Base-by-base conservation (phyloP, 2,329 filamentous ascomycete genomes). In the Fusarium acutatum region DNA sequence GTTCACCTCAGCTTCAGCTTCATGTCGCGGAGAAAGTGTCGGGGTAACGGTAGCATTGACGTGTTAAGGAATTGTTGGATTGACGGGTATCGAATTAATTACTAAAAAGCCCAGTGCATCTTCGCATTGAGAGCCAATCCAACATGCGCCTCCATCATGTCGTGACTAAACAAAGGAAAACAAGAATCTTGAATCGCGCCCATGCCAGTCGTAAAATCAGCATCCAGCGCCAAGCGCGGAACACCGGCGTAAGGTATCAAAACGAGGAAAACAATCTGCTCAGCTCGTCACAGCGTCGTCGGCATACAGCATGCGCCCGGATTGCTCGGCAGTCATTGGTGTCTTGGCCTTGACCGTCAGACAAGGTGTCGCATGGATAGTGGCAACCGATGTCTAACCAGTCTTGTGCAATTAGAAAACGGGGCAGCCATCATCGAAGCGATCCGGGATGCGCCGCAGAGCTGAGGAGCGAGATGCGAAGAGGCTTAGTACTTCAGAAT, bases 401-500 rank as follows among this genome's bases (percentile, higher is more conserved):
- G 58, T 56, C 49, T 60, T 67, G 40, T 46, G 30, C 44, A 57
- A 54, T 64, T 70, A 59, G 46, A 52, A 54, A 73, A 72, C 61
- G 72, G 72, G 72, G 64, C 66, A 53, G 40, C 38, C 64, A 41
- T 58, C 66, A 60, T 67, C 64, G 49, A 61, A 56, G 71, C 35
- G 34, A 43, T 58, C 53, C 58, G 57, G 60, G 64, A 62, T 46
- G 64, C 60, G 68, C 64, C 59, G 64, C 62, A 43, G 49, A 65
- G 69, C 62, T 60, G 54, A 65, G 58, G 50, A 52, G 64, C 43
- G 49, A 67, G 56, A 68, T 65, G 62, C 50, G 59, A 61, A 60
- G 52, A 64, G 54, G 63, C 69, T 78, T 94, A 97, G 82, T 95
- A 96, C 85, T 96, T 96, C 79, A 96, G 88, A 78, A 97, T 96